A percentile compares a stretch with the other conserved stretches of the same genome.
Conservation (phyloP, 768 basidiomycete genomes). For the Tremella fuciformis region DNA sequence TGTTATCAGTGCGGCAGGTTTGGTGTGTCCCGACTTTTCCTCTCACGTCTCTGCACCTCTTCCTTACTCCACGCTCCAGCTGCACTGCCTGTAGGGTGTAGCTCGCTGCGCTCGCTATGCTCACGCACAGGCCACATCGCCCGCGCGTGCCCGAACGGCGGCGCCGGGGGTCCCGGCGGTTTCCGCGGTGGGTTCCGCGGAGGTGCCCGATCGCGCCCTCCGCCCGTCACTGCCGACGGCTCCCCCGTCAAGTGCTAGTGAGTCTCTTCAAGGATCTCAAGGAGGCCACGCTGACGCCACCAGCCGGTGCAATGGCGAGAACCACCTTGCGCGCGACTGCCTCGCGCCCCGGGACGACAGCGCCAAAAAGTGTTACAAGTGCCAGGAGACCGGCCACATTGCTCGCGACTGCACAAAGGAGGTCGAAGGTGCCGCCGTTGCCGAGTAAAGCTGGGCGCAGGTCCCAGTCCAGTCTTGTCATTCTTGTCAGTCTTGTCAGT, state of each 20-base stretch:
- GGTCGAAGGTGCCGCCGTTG: slow-evolving; percentile 1
- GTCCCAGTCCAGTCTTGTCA: not conserved
- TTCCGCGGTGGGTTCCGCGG: slow-evolving; percentile 36
- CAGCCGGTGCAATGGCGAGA: slow-evolving; percentile 50
- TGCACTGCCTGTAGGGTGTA: not conserved
- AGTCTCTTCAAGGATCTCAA: slow-evolving; percentile 10
- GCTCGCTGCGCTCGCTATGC: not conserved
- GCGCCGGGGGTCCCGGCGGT: slow-evolving; percentile 22
- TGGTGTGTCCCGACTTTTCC: slow-evolving; percentile 65
- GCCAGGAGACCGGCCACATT: slow-evolving; percentile 47
- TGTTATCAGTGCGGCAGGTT: slow-evolving; percentile 87
- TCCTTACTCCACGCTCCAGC: no score
- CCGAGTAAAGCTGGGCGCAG: not conserved
- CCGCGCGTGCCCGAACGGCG: slow-evolving; percentile 25
- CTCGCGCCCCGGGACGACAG: slow-evolving; percentile 41
- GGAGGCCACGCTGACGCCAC: slow-evolving; percentile 2
- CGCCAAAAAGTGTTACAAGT: slow-evolving; percentile 49
- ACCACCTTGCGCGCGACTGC: slow-evolving; percentile 49
- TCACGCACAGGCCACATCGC: slow-evolving; percentile 28
- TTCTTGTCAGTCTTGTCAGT: not conserved
- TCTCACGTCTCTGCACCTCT: not conserved
- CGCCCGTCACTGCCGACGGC: slow-evolving; percentile 40
- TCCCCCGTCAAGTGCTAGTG: slow-evolving; percentile 49
- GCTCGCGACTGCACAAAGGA: slow-evolving; percentile 20
- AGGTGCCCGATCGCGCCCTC: slow-evolving; percentile 26